phyloP scores from a whole-genome alignment of 441 rosid genomes.

The Euphorbia celastroides region DNA sequence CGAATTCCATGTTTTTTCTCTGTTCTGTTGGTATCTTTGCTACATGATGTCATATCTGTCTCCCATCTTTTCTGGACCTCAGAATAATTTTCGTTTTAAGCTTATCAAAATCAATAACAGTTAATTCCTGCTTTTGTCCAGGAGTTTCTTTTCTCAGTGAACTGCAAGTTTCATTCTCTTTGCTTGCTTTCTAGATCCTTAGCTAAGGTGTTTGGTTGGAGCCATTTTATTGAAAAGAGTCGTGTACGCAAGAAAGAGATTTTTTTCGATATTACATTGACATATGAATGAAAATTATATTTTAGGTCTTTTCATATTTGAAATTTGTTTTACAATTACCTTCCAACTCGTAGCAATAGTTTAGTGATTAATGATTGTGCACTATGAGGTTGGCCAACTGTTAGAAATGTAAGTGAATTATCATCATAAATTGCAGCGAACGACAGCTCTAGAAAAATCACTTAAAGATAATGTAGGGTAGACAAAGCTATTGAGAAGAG shows the following conservation, averaged over 20 bases:
- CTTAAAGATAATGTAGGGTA: constrained; percentile 51
- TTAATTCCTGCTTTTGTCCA: background rate
- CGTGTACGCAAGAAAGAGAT: background rate
- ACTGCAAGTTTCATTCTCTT: background rate
- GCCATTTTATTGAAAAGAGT: background rate
- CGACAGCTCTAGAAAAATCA: constrained; percentile 51
- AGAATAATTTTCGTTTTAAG: background rate
- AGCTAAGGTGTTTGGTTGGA: background rate
- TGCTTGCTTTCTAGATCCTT: background rate
- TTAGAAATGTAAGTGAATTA: background rate
- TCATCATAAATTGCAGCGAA: constrained; percentile 32
- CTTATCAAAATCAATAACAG: background rate
- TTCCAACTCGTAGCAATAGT: background rate
- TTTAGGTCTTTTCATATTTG: background rate
- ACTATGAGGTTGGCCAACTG: background rate
- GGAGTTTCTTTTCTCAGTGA: background rate
- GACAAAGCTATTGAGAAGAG: constrained; percentile 68
- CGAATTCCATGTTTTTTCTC: background rate
- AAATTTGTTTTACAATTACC: background rate
- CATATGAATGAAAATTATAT: background rate
- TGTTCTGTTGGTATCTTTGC: too few relatives aligned
- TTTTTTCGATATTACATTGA: background rate
- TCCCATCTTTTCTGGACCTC: background rate
- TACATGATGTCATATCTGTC: too few relatives aligned
- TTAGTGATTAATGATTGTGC: background rate